Evolutionary conservation across 306 rosid genomes (phyloP).

Genomic region (Lathyrus tuberosus): DNA sequence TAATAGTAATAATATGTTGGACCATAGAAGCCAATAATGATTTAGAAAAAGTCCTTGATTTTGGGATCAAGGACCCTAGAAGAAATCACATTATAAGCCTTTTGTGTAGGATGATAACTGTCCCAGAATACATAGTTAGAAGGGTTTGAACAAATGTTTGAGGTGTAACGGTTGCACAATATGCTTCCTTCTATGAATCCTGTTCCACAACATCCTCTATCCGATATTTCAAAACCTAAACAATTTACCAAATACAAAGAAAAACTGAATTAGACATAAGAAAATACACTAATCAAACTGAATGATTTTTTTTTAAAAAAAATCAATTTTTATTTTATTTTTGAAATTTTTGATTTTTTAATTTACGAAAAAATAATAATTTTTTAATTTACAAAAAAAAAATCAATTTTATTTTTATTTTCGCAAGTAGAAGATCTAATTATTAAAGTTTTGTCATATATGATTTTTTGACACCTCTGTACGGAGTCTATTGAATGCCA

Average conservation of each 20-base stretch:
- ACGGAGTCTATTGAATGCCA: neutral
- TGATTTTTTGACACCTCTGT: too few relatives aligned
- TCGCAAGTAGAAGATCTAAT: too few relatives aligned
- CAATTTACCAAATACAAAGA: conserved; percentile 25
- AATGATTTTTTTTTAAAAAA: too few relatives aligned
- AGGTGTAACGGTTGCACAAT: conserved; percentile 48
- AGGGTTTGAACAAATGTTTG: conserved; percentile 44
- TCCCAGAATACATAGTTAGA: conserved; percentile 69
- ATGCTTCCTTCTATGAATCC: conserved; percentile 63
- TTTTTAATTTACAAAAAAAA: too few relatives aligned
- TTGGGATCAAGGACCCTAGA: conserved; percentile 38
- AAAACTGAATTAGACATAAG: neutral
- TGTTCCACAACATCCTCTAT: conserved; percentile 81
- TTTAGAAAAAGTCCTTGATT: conserved; percentile 54
- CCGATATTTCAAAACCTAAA: conserved; percentile 62
- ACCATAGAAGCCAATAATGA: neutral
- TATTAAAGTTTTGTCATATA: too few relatives aligned
- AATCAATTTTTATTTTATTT: too few relatives aligned
- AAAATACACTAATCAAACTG: conserved; percentile 1
- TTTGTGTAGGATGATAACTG: conserved; percentile 63
- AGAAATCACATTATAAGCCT: conserved; percentile 43
- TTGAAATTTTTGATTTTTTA: neutral
- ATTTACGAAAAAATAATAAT: too few relatives aligned
- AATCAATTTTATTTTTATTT: too few relatives aligned
- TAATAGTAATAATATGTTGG: too few relatives aligned